Evolutionary conservation across 192 early-diverging fungal species (phyloP), one percentile per base, ranked within the genome.

Genomic region (Podila minutissima): DNA sequence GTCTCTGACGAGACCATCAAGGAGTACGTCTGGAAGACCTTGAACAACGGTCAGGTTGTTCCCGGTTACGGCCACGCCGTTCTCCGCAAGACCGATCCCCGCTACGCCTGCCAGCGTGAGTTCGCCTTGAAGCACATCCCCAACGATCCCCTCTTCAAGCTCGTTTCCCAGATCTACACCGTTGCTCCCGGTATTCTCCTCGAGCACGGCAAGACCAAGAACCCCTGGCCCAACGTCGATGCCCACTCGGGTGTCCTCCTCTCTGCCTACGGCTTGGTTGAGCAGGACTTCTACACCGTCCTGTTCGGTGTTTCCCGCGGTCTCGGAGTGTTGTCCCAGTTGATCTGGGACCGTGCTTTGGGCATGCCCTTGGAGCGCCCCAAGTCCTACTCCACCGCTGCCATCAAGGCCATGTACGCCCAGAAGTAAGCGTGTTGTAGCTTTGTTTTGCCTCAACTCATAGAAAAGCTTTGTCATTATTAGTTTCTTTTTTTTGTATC

Each of bases 191-290:
- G 92, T 62, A 94, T 97, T 59, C 86, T 97, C 55, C 96, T 93
- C 69, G 96, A 99, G 90, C 98, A 99, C 88, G 98, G 98, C 75
- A 99, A 98, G 93, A 98, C 96, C 91, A 98, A 97, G 94, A 99
- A 99, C 94, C 98, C 98, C 72, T 99, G 95, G 95, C 98, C 98
- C 86, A 97, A 97, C 85, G 96, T 97, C 32, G 96, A 97, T 81
- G 96, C 95, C 59, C 96, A 99, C 93, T 94, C 92, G 74, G 96
- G 95, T 81, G 94, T 95, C 72, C 91, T 99, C 32, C 89, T 99
- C 71, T 92, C 93, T 84, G 93, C 97, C 92, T 97, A 91, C 84
- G 94, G 95, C 67, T 89, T 97, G 74, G 92, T 92, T 58, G 95
- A 98, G 85, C 94, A 98, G 89, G 95, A 99, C 89, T 99, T 94